Evolutionary conservation across 352 stramenopile species (phyloP).

Genomic region (Globisporangium paddicum): DNA sequence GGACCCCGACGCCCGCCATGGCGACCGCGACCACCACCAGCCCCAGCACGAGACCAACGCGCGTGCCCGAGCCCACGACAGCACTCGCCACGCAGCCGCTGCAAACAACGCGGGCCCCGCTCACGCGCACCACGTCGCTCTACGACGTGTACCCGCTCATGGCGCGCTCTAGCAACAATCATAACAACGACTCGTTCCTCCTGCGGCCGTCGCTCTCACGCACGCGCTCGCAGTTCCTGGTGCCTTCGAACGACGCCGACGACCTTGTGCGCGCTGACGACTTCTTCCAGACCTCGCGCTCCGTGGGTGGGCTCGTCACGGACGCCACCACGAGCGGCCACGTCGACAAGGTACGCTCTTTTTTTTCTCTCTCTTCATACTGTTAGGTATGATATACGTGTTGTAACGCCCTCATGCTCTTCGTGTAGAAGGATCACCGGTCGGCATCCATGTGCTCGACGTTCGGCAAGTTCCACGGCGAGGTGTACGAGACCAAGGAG

Average conservation of each 20-base stretch:
- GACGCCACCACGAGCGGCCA: not conserved
- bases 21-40: not conserved
- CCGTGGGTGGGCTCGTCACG: not conserved
- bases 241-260: constrained; percentile 6
- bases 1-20: not conserved
- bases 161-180: constrained; percentile 12
- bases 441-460: constrained; percentile 35
- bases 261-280: constrained; percentile 12
- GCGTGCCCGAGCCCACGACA: not conserved
- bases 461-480: constrained; percentile 70
- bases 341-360: constrained; percentile 9
- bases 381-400: not conserved
- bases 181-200: constrained; percentile 6
- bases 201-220: constrained; percentile 24
- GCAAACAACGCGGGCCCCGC: not conserved
- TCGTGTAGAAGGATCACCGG: constrained; percentile 11
- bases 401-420: not conserved
- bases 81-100: constrained; percentile 8
- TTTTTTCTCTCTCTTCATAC: not conserved
- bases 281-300: constrained; percentile 16
- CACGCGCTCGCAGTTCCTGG: constrained; percentile 18
- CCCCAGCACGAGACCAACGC: not conserved
- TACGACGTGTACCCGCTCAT: constrained; percentile 71
- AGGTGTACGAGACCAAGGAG: constrained; percentile 76
- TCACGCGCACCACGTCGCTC: constrained; percentile 23